Base-by-base conservation (phyloP, 1,284 basidiomycete genomes). In the Papiliotrema nemorosa region DNA sequence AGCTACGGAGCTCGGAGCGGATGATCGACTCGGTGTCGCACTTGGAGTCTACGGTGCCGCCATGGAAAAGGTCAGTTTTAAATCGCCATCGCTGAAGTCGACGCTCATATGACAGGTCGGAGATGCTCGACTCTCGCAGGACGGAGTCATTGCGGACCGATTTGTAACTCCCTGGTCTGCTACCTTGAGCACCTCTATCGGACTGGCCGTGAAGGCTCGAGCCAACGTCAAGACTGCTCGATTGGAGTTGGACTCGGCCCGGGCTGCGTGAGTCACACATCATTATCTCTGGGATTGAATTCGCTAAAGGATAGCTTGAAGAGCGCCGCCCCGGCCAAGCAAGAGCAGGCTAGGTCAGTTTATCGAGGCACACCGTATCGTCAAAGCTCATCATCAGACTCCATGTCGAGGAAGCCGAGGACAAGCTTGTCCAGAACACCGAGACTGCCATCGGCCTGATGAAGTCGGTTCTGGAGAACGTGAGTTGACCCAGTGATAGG, bases 361-460 rank as follows among this genome's bases (percentile, higher is more conserved):
- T 12, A 20, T 21, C 4, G 25, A 16, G 14, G n/a, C 24, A 14
- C 24, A 25, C 16, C 12, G 12, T 6, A 40, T 40, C 36, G 6
- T 21, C 45, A 20, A 16, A 21, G 44, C 42, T 44, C 18, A 31
- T 24, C 4, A 9, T 21, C 54, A 69, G 71, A 43, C 66, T 75
- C 27, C 87, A 92, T 67, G 90, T 94, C 38, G 91, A 96, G 80
- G 90, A 93, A 60, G 90, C 90, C 5, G 92, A 97, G 71, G 92
- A 94, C 69, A 89, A 92, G 73, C 82, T 97, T 42, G 93, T 97
- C 14, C 90, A 92, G 71, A 92, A 90, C 78, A 98, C 94, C 21
- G 94, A 98, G 76, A 89, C 94, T 34, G 94, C 94, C 1, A 97
- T 98, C 69, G 90, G 88, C 13, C 81, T 96, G 53, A 97, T 97